Base-by-base conservation (phyloP, 352 stramenopile species). In the Phytophthora idaei region DNA sequence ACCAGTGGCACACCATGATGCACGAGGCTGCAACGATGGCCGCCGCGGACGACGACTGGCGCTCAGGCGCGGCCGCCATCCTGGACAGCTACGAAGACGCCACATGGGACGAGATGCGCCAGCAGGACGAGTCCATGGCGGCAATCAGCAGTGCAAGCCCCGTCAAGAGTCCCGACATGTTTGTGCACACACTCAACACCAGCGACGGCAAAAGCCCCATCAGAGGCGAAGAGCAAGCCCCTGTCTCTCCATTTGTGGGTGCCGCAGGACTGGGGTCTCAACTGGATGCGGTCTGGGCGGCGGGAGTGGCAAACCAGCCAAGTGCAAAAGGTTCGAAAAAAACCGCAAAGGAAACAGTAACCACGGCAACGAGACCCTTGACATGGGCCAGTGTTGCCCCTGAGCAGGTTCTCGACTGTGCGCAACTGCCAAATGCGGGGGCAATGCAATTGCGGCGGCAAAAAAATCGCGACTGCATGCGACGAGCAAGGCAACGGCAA, bases 401-500 rank as follows among this genome's bases (percentile, higher is more conserved):
- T 5, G 58, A 72, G 32, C 59, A 71, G 15, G 48, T 74, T 17
- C 39, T 73, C 31, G 55, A 66, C 48, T 62, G 60, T 41, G 34
- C 53, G 15, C 32, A 63, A 28, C 32, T 73, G 49, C 71, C 66
- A 2, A 78, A 74, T 46, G 57, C 66, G 4, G 51, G 61, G 4
- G 66, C 70, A 6, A 74, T 74, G 60, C 66, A 74, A 44, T 11
- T 74, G 28, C 53, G 66, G 8, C 47, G 67, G 3, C 67, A 71
- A 45, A 74, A 74, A 25, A 71, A 74, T 7, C 41, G 67, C 4
- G 67, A 74, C 39, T 70, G 67, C 42, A 85, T 85, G 77, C 71
- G 74, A 21, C 64, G 74, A 49, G 76, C 77, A 7, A 51, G 77
- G 25, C 74, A 83, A 32, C 65, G 74, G 9, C 74, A 85, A 66